These are phyloP conservation scores for Artemisia annua DNA, from an alignment of 129 eudicot genomes.

Conservation along the genomic window DNA sequence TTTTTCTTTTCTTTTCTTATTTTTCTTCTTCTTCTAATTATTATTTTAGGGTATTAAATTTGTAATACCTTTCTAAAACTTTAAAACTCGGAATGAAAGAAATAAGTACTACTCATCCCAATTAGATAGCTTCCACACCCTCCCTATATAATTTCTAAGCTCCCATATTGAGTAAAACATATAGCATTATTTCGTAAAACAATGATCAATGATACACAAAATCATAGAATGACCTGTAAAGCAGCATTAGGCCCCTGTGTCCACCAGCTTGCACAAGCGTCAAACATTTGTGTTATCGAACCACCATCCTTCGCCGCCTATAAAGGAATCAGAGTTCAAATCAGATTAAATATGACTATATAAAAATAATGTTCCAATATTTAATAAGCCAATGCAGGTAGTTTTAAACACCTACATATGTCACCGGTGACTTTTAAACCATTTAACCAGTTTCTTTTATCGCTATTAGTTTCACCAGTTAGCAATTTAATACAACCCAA, in stretches of 20 bases:
- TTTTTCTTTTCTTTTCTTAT: too few relatives aligned
- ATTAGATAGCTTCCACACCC: not conserved
- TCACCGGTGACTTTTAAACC: not conserved
- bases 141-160: too few relatives aligned
- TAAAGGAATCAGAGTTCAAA: constrained; percentile 12
- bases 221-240: constrained; percentile 74
- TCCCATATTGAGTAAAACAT: not conserved
- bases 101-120: too few relatives aligned
- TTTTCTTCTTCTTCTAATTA: too few relatives aligned
- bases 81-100: not conserved
- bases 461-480: not conserved
- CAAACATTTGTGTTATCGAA: constrained; percentile 72
- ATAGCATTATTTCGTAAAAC: not conserved
- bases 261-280: constrained; percentile 99
- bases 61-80: not conserved
- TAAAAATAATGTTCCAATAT: too few relatives aligned
- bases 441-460: not conserved
- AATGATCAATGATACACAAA: constrained; percentile 20
- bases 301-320: constrained; percentile 48
- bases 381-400: not conserved
- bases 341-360: constrained; percentile 5
- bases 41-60: too few relatives aligned
- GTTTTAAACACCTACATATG: not conserved
- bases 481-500: not conserved
- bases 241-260: constrained; percentile 92